Evolutionary conservation across 345 rosid species (phyloP), one percentile per base, ranked within the genome.

Genomic region (Brassica carinata): DNA sequence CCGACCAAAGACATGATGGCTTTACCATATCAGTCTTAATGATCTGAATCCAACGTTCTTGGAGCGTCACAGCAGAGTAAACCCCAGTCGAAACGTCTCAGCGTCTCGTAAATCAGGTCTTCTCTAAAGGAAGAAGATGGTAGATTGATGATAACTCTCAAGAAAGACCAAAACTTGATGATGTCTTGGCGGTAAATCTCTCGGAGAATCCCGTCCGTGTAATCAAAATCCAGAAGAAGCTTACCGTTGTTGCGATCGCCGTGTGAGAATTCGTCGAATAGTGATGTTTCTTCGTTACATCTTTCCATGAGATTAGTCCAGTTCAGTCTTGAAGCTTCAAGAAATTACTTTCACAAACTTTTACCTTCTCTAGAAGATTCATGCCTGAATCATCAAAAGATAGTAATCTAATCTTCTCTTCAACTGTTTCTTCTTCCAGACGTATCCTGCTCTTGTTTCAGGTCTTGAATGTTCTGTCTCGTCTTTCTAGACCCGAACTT

Each of bases 231-330:
- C 69, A 90, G 89, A 68, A 76, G 83, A 2, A 57, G 82, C 73
- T 86, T 66, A 26, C 69, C 73, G 1, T 34, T 70, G 64, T 33
- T 23, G 26, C 26, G 26, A 23, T 23, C 26, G 26, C 26, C 69
- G 31, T 64, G 72, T 75, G 86, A 79, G 55, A 80, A 67, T 51
- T 80, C 85, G 11, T 87, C 84, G 3, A 83, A 76, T 59, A 93
- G 67, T 48, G 87, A 83, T 67, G 81, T 80, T 26, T 81, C 83
- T 33, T 86, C 87, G 19, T 85, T 79, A 70, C 81, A 85, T 80
- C 85, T 88, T 8, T 5, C 38, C 64, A 78, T 30, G 3, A 91
- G 84, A 34, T 89, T 85, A 79, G 82, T 89, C 95, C 94, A 91
- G 69, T 79, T 72, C 74, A 83, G 77, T 59, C 84, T 82, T 7